Base-by-base conservation (phyloP, 164 flowering plant species). In the Chimonanthus salicifolius region DNA sequence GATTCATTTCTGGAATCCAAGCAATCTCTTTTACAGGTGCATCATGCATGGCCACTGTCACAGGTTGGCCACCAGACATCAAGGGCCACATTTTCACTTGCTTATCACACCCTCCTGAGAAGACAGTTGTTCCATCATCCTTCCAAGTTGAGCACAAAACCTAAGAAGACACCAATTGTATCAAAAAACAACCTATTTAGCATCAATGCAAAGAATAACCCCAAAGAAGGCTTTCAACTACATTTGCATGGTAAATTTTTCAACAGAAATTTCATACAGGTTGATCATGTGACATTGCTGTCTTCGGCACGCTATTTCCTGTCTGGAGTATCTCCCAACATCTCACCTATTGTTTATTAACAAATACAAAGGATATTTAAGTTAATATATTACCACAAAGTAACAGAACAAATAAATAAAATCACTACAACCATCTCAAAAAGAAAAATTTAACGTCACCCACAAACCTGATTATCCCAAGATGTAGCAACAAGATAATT, bases 31-130 rank as follows among this genome's bases (percentile, higher is more conserved):
- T 92, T 62, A 95, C 75, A 13, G 99, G 97, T 5, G 94, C 97
- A 83, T 95, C 99, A 62, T 95, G 99, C 89, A 84, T 84, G 63
- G 95, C 98, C 47, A 94, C 95, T 54, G 94, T 88, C 60, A 84
- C 72, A 1, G 94, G 79, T 77, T 89, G 98, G 47, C 89, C 93
- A 72, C 97, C 96, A 70, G 93, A 84, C 80, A 84, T 71, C 75
- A 92, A 80, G 11, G 95, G 92, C 99, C 99, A 94, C 99, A 93
- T 94, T 73, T 94, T 95, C 3, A 82, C 99, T 71, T 89, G 97
- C 79, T 95, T 95, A 76, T 95, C 98, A 83, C 99, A 95, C 33
- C 99, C 98, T 72, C 98, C 99, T 66, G 97, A 89, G 76, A 95
- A 95, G 11, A 95, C 98, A 73, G 97, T 89, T 15, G 92, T 86